phyloP scores from a whole-genome alignment of 2,329 filamentous ascomycete genomes.

The Lachnellula hyalina region DNA sequence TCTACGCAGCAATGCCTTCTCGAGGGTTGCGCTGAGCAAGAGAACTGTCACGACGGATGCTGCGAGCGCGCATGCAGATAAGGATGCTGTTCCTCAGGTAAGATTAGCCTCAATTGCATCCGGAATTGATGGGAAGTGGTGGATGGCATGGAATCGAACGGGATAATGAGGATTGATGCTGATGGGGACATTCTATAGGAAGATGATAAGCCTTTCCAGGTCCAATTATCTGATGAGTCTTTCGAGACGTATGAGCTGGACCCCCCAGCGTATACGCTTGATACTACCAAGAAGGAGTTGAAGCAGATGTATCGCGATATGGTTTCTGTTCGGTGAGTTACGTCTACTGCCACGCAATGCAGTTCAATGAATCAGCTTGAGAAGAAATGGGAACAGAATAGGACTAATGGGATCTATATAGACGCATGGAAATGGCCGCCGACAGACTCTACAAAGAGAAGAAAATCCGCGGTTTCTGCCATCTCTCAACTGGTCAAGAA shows the following conservation, averaged over 20 bases:
- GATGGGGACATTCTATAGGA: slow-evolving; percentile 48
- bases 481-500: slow-evolving; percentile 96
- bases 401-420: slow-evolving; percentile 33
- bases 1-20: slow-evolving; percentile 38
- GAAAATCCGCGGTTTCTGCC: slow-evolving; percentile 99
- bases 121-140: neutral
- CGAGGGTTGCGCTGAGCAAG: slow-evolving; percentile 33
- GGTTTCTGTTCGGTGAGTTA: slow-evolving; percentile 79
- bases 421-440: slow-evolving; percentile 99
- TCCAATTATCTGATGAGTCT: slow-evolving; percentile 94
- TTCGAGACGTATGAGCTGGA: slow-evolving; percentile 99
- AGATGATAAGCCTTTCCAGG: slow-evolving; percentile 87
- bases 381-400: neutral
- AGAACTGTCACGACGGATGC: slow-evolving; percentile 92
- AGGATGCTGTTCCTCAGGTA: slow-evolving; percentile 64
- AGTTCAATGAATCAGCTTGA: neutral
- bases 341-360: neutral
- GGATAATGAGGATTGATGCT: neutral
- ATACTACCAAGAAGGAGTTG: slow-evolving; percentile 94
- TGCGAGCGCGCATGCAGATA: slow-evolving; percentile 83
- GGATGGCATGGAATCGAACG: neutral
- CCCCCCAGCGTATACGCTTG: slow-evolving; percentile 85
- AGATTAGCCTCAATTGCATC: slow-evolving; percentile 22
- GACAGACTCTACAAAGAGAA: slow-evolving; percentile 99
- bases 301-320: slow-evolving; percentile 99